These are phyloP conservation scores for Malassezia caprae DNA, from an alignment of 1,284 basidiomycete genomes.

Conservation along the genomic window DNA sequence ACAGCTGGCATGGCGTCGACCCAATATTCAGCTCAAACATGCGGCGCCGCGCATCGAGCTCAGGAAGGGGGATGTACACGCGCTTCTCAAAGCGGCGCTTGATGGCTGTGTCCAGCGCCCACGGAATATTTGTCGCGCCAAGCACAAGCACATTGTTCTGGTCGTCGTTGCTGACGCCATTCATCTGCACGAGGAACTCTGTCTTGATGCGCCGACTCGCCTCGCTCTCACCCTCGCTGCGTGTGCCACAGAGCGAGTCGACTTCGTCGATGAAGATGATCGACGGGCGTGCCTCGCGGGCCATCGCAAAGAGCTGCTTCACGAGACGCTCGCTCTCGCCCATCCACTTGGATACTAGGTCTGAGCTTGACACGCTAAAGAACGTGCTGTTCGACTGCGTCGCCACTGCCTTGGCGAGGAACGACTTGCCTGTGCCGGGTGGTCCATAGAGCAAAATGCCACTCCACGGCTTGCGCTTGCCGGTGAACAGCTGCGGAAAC, in stretches of 20 bases:
- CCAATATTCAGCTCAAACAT: conserved; percentile 98
- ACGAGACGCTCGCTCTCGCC: conserved; percentile 89
- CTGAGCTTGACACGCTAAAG: conserved; percentile 88
- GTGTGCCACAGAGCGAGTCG: conserved; percentile 85
- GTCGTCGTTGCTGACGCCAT: conserved; percentile 95
- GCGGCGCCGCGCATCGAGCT: conserved; percentile 75
- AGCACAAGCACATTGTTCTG: conserved; percentile 75
- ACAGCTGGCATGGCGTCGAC: conserved; percentile 74
- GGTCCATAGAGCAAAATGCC: conserved; percentile 90
- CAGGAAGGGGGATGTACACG: conserved; percentile 94
- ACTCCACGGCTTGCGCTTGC: conserved; percentile 91
- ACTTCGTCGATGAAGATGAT: conserved; percentile 99
- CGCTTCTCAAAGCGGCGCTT: conserved; percentile 97
- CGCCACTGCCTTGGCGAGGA: conserved; percentile 91
- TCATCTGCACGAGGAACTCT: conserved; percentile 92
- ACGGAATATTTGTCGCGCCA: conserved; percentile 89
- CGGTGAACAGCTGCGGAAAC: conserved; percentile 94
- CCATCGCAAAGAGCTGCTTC: conserved; percentile 91
- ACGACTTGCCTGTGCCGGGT: conserved; percentile 53
- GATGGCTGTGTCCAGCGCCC: conserved; percentile 86
- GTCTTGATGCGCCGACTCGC: conserved; percentile 94
- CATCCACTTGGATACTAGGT: conserved; percentile 98
- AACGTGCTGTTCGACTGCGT: conserved; percentile 96
- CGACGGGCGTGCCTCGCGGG: conserved; percentile 85
- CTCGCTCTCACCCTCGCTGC: conserved; percentile 91